A percentile compares a stretch with the other conserved stretches of the same genome.
Conservation (phyloP, 805 yeast species). For the Naumovozyma baii region DNA sequence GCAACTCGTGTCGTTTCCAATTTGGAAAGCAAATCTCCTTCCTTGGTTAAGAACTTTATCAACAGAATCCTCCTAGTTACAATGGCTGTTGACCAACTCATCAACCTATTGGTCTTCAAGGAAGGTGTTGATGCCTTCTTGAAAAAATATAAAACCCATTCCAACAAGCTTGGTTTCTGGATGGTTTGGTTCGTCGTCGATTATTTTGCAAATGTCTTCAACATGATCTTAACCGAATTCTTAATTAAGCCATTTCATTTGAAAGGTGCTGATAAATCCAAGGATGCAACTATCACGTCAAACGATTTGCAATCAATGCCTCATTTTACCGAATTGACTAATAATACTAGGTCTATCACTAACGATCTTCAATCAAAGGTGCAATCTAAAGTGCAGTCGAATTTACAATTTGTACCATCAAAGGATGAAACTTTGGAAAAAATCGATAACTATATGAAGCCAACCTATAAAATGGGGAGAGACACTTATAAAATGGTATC, state of each 20-base stretch:
- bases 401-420: constrained; percentile 14
- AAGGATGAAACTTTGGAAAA: constrained; percentile 10
- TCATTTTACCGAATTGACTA: constrained; percentile 23
- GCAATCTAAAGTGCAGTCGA: constrained; percentile 11
- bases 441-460: constrained; percentile 8
- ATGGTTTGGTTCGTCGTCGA: constrained; percentile 22
- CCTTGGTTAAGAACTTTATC: not conserved
- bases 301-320: constrained; percentile 9
- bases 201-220: constrained; percentile 25
- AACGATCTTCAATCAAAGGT: constrained; percentile 20
- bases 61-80: not conserved
- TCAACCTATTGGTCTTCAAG: constrained; percentile 21
- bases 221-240: constrained; percentile 20
- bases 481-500: constrained; percentile 24
- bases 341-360: constrained; percentile 21
- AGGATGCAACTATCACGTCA: not conserved
- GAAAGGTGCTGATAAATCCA: not conserved
- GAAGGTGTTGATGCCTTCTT: constrained; percentile 25
- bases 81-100: constrained; percentile 16
- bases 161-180: constrained; percentile 23
- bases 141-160: constrained; percentile 11
- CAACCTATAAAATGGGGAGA: constrained; percentile 16
- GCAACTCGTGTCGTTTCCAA: not conserved
- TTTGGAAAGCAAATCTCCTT: constrained; percentile 1
- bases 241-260: constrained; percentile 24